phyloP scores from a whole-genome alignment of 352 stramenopile species.

The Thraustochytrium sp. region DNA sequence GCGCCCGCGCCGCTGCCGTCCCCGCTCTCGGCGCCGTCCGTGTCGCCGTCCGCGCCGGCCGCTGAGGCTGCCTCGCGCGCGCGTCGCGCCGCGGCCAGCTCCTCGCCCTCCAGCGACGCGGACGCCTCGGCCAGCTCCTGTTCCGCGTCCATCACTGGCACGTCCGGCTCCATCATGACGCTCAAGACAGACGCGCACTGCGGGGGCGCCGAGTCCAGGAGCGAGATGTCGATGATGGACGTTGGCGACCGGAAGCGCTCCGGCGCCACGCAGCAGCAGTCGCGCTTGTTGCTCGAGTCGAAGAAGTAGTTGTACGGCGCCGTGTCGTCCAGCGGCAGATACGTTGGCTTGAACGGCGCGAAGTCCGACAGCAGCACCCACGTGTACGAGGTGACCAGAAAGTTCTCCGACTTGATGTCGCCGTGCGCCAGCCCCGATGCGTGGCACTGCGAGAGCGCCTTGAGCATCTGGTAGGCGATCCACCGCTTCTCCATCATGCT shows the following conservation, averaged over 20 bases:
- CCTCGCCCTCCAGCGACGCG: background rate
- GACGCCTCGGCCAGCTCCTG: conserved; percentile 6
- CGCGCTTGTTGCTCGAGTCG: background rate
- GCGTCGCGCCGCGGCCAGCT: background rate
- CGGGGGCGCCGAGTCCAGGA: background rate
- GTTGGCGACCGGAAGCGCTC: conserved; percentile 30
- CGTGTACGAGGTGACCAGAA: conserved; percentile 95
- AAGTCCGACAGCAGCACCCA: conserved; percentile 96
- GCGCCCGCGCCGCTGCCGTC: background rate
- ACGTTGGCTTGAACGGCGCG: conserved; percentile 87
- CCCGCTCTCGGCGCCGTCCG: background rate
- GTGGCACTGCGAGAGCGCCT: conserved; percentile 86
- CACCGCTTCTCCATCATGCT: conserved; percentile 91
- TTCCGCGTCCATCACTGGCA: conserved; percentile 3
- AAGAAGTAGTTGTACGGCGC: conserved; percentile 33
- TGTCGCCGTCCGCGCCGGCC: background rate
- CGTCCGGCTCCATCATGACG: conserved; percentile 19
- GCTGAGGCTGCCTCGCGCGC: background rate
- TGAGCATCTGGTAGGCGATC: conserved; percentile 92
- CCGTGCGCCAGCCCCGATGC: conserved; percentile 85
- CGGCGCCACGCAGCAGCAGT: conserved; percentile 33
- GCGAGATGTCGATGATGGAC: conserved; percentile 32
- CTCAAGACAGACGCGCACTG: conserved; percentile 32
- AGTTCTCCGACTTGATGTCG: conserved; percentile 96
- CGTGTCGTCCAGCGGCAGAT: conserved; percentile 88